Evolutionary conservation across 176 grass and related monocot genomes (phyloP).

Genomic region (Tillandsia fasciculata): DNA sequence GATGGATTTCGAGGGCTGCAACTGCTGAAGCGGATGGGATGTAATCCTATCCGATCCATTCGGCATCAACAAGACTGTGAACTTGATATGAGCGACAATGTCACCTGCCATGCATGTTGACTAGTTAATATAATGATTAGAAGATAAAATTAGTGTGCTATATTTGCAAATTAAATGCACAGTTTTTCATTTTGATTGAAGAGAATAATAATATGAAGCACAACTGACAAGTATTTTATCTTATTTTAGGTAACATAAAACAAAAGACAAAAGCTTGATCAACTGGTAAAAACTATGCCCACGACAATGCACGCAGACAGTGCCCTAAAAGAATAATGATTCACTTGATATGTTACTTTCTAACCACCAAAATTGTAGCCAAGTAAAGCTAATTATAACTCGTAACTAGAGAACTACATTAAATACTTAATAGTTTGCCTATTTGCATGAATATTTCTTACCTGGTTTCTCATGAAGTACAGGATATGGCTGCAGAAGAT

Average conservation of each 20-base stretch:
- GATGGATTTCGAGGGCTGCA: conserved; percentile 43
- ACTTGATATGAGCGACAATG: conserved; percentile 93
- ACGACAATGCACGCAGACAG: too few species aligned
- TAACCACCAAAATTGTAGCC: not conserved
- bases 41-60: conserved; percentile 84
- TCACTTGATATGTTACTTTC: not conserved
- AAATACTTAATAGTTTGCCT: too few species aligned
- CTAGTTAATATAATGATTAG: conserved; percentile 1
- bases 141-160: not conserved
- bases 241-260: not conserved
- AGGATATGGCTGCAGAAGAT: conserved; percentile 94
- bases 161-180: not conserved
- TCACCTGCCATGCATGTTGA: conserved; percentile 49
- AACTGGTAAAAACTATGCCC: too few species aligned
- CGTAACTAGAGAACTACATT: not conserved
- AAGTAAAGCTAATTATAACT: not conserved
- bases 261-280: too few species aligned
- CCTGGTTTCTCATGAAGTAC: conserved; percentile 97
- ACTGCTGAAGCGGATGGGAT: conserved; percentile 49
- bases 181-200: not conserved
- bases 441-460: conserved; percentile 17
- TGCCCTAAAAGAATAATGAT: not conserved
- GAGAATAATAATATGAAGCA: conserved; percentile 1
- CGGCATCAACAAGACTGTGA: conserved; percentile 90
- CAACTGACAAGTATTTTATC: not conserved